These are phyloP conservation scores for Metschnikowia cerradonensis DNA, from an alignment of 805 yeast genomes.

Conservation along the genomic window DNA sequence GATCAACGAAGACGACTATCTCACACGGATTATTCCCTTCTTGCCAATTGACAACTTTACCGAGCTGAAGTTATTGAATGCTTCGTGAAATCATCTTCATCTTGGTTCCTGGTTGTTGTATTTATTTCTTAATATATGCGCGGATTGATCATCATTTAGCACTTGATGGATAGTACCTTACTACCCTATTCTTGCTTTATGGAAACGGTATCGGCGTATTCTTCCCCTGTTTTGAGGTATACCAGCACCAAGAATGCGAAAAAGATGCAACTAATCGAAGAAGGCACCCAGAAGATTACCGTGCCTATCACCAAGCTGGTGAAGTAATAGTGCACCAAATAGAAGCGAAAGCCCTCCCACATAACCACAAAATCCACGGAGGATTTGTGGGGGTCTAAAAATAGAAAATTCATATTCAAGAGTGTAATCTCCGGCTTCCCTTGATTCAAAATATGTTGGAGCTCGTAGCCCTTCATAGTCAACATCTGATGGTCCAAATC, in stretches of 20 bases:
- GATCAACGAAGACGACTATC: conserved; percentile 31
- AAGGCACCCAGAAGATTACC: conserved; percentile 32
- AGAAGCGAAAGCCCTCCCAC: conserved; percentile 42
- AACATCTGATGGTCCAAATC: conserved; percentile 13
- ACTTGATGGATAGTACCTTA: background rate
- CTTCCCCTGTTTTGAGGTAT: background rate
- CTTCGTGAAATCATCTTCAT: conserved; percentile 4
- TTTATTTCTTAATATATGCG: background rate
- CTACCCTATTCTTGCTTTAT: background rate
- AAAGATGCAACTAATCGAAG: conserved; percentile 27
- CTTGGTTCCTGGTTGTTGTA: background rate
- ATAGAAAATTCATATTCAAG: conserved; percentile 6
- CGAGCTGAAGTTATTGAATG: conserved; percentile 18
- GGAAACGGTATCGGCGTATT: background rate
- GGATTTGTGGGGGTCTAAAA: conserved; percentile 10
- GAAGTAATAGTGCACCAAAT: conserved; percentile 32
- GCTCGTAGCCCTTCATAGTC: conserved; percentile 11
- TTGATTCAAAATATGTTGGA: conserved; percentile 2
- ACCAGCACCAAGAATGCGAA: conserved; percentile 23
- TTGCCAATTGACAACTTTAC: conserved; percentile 31
- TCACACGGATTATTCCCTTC: conserved; percentile 36
- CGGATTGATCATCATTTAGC: background rate
- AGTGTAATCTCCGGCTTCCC: conserved; percentile 6
- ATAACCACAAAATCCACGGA: conserved; percentile 25
- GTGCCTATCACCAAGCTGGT: conserved; percentile 35